Base-by-base conservation (phyloP, 768 basidiomycete species). In the Boletus insuetus region DNA sequence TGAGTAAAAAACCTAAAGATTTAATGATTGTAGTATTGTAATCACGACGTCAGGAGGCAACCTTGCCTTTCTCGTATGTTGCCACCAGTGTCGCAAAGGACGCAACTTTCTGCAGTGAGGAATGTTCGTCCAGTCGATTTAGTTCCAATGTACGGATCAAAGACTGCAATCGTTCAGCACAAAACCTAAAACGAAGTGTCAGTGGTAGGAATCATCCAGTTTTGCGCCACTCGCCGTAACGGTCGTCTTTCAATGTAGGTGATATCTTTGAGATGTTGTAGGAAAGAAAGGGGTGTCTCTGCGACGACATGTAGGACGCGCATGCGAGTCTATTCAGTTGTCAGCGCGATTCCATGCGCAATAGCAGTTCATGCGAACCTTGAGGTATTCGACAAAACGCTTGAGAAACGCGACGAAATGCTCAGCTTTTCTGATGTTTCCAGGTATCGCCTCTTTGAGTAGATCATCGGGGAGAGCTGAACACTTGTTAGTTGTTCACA, bases 321-420 rank as follows among this genome's bases (percentile, higher is more conserved):
- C 96, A 98, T 98, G 51, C 97, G 83, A 17, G 96, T 98, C 95
- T 98, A 62, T 16, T 46, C 44, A 43, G n/a, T 16, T 39, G 22
- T 67, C 49, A 70, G 58, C 26, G 7, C 43, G 24, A 19, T 56
- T 19, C 26, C 22, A 41, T 37, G 19, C 19, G 20, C 46, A 17
- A 44, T 34, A 35, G 22, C 17, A 8, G 7, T 35, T 20, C 35
- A 38, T 44, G 34, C 49, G 20, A 48, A 94, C 96, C 82, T 98
- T 99, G 49, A 99, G 81, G 72, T 99, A 99, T 74, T 99, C 97
- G 24, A 99, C 94, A 66, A 99, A 97, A 50, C 97, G 86, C 72
- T 96, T 98, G 58, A 99, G 74, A 75, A 99, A 99, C 0, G 97
- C 96, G 16, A 98, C 93, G 64, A 99, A 99, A 74, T 99, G 97